phyloP scores from a whole-genome alignment of 108 stramenopile genomes.

The Craspedostauros australis region DNA sequence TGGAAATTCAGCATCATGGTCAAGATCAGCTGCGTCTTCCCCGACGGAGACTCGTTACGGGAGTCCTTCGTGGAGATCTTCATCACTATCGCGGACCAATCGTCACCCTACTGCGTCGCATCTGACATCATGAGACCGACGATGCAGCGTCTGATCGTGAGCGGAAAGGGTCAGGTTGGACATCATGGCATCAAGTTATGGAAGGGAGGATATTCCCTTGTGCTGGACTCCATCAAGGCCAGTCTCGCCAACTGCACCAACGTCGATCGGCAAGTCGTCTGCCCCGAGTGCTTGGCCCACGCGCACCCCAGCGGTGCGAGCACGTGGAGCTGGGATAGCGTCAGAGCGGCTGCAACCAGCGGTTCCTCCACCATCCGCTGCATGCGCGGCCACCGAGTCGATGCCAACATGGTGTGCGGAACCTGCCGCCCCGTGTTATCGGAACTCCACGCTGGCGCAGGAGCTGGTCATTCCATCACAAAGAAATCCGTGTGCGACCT shows the following conservation, averaged over 20 bases:
- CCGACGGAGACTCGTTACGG: slow-evolving; percentile 30
- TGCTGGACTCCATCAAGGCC: slow-evolving; percentile 49
- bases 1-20: slow-evolving; percentile 60
- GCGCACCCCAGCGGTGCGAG: slow-evolving; percentile 38
- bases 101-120: slow-evolving; percentile 52
- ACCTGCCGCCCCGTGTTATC: slow-evolving; percentile 15
- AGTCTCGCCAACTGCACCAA: slow-evolving; percentile 43
- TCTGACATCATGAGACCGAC: slow-evolving; percentile 65
- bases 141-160: slow-evolving; percentile 63
- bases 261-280: slow-evolving; percentile 59
- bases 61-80: slow-evolving; percentile 67
- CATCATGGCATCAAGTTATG: slow-evolving; percentile 62
- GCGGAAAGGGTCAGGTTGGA: slow-evolving; percentile 66
- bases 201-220: slow-evolving; percentile 59
- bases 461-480: background rate
- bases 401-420: slow-evolving; percentile 35
- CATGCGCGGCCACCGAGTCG: slow-evolving; percentile 38
- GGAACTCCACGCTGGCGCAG: background rate
- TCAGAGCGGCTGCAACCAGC: slow-evolving; percentile 36
- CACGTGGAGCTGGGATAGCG: slow-evolving; percentile 47
- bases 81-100: slow-evolving; percentile 55
- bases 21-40: slow-evolving; percentile 54
- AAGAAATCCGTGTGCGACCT: slow-evolving; percentile 50
- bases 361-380: slow-evolving; percentile 34
- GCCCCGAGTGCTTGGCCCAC: slow-evolving; percentile 68